These are phyloP conservation scores for Aspergillus persii DNA, from an alignment of 2,329 filamentous ascomycete genomes.

Conservation along the genomic window DNA sequence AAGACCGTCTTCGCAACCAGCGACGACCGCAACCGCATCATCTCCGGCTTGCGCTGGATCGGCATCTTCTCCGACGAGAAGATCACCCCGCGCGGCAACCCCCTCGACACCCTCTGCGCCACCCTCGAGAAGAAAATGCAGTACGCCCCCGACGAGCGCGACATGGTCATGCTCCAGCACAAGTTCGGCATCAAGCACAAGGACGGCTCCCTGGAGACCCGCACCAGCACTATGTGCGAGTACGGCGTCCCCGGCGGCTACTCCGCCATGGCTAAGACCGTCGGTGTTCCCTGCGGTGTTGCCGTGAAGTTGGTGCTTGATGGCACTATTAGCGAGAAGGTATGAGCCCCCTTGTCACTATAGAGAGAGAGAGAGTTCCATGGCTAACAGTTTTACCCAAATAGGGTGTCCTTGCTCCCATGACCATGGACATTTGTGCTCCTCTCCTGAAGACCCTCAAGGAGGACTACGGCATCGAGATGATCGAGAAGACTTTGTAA, in stretches of 20 bases:
- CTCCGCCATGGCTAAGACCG: conserved; percentile 78
- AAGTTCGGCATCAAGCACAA: conserved; percentile 78
- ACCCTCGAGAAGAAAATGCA: conserved; percentile 89
- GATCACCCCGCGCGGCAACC: conserved; percentile 72
- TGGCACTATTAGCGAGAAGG: conserved; percentile 67
- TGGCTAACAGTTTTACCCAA: background rate
- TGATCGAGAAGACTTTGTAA: conserved; percentile 64
- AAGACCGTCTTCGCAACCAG: conserved; percentile 70
- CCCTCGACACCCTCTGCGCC: conserved; percentile 87
- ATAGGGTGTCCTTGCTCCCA: conserved; percentile 70
- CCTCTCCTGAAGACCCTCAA: conserved; percentile 75
- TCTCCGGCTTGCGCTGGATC: conserved; percentile 70
- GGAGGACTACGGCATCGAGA: conserved; percentile 71
- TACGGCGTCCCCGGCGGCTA: conserved; percentile 79
- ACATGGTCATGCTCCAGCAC: conserved; percentile 67
- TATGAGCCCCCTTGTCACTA: conserved; percentile 13
- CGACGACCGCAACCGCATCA: conserved; percentile 67
- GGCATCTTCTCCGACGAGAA: conserved; percentile 65
- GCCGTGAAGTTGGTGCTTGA: conserved; percentile 77
- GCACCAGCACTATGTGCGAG: conserved; percentile 77
- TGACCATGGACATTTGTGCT: conserved; percentile 67
- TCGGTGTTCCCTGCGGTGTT: conserved; percentile 72
- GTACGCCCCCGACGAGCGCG: conserved; percentile 77
- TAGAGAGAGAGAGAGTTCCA: background rate
- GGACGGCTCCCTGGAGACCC: conserved; percentile 73